Conservation (phyloP, 2,329 filamentous ascomycete species). For the Stachybotrys elegans region DNA sequence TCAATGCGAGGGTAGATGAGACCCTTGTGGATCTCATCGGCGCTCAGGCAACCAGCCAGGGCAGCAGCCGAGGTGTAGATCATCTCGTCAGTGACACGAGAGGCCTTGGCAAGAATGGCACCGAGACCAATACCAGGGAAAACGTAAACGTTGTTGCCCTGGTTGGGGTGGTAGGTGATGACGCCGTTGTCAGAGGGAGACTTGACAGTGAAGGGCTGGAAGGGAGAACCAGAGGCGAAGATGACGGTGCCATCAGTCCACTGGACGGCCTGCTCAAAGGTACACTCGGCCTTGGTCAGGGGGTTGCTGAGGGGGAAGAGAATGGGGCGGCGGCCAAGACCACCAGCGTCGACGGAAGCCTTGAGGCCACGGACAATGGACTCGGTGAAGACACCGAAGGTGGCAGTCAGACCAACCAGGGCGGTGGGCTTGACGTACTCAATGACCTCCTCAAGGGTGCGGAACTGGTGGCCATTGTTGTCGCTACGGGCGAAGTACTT, state of each 20-base stretch:
- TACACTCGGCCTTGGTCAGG: conserved; percentile 94
- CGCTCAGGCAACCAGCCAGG: conserved; percentile 70
- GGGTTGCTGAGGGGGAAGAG: conserved; percentile 97
- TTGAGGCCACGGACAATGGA: conserved; percentile 70
- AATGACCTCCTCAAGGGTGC: conserved; percentile 82
- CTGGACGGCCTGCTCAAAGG: conserved; percentile 86
- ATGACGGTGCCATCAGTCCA: conserved; percentile 88
- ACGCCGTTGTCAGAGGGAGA: conserved; percentile 46
- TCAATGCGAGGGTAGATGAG: conserved; percentile 89
- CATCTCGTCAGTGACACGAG: conserved; percentile 88
- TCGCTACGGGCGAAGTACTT: conserved; percentile 63
- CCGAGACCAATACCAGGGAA: conserved; percentile 96
- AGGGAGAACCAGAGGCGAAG: conserved; percentile 94
- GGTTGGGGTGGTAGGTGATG: conserved; percentile 69
- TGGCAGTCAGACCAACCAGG: conserved; percentile 89
- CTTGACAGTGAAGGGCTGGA: conserved; percentile 67
- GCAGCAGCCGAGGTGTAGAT: conserved; percentile 89
- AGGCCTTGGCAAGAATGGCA: conserved; percentile 84
- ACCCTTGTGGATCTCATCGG: conserved; percentile 75
- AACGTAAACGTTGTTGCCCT: conserved; percentile 86
- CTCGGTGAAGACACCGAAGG: conserved; percentile 90
- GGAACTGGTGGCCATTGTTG: conserved; percentile 65
- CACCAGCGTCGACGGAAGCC: conserved; percentile 56
- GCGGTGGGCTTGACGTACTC: conserved; percentile 94
- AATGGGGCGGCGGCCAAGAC: conserved; percentile 73